Base-by-base conservation (phyloP, 345 rosid species). In the Angophora floribunda region DNA sequence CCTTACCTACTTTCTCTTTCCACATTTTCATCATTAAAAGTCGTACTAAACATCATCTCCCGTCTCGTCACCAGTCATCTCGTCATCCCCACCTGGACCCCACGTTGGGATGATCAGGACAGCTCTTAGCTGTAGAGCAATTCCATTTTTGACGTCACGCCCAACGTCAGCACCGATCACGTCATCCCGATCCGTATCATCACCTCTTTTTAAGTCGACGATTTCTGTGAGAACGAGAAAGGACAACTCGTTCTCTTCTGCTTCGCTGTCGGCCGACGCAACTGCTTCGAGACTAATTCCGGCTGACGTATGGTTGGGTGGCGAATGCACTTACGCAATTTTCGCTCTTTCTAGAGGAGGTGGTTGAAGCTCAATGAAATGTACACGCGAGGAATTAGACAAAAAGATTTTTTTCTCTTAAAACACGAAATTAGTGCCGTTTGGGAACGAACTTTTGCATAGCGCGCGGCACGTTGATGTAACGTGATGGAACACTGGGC, bases 391-490 rank as follows among this genome's bases (percentile, higher is more conserved):
- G 84, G 21, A 0, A 41, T 41, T 75, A 30, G 3, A 30, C 13
- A 63, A 30, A 63, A 61, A 28, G 67, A 15, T 26, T 16, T 24
- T 7, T 24, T 16, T 70, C 28, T 75, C 11, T 26, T 7, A 19
- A 36, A 16, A 75, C 82, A 75, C 49, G 82, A 5, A 41, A 75
- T 41, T 41, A 5, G 26, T 2, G 19, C 26, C 82, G 26, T 11
- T 17, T 2, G 6, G 17, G 9, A 36, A 36, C 7, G 14, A 9
- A 75, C 26, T 41, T 10, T 49, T 10, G 49, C 49, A 10, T 75
- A 21, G 6, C 24, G 49, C 7, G 3, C 41, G 0, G 28, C 49
- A 3, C 1, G 0, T 41, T 75, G 8, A 75, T 17, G 49, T 19
- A 45, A 0, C 44, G 80, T 16, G 24, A 8, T 2, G 80, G 9